A percentile compares a stretch with the other conserved stretches of the same genome.
Conservation (phyloP, 1,139 yeast genomes). For the Debaryomycetaceae sp. region DNA sequence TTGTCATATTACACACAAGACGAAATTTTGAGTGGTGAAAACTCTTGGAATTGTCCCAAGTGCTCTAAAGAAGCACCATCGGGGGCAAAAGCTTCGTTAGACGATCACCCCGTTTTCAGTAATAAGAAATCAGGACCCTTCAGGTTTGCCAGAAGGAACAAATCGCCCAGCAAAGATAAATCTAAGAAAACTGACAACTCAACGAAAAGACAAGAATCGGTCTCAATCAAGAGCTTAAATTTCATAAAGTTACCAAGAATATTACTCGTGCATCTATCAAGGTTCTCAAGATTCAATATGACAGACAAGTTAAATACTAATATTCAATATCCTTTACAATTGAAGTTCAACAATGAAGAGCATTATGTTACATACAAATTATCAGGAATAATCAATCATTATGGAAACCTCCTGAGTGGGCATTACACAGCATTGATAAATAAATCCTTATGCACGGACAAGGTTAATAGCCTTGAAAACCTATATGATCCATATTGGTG, state of each 20-base stretch:
- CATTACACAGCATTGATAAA: conserved; percentile 70
- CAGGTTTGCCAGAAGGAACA: conserved; percentile 31
- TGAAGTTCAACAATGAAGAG: conserved; percentile 45
- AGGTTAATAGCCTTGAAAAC: conserved; percentile 19
- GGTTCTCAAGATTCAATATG: conserved; percentile 52
- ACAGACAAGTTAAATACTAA: conserved; percentile 54
- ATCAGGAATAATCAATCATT: conserved; percentile 65
- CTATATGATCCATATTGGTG: conserved; percentile 51
- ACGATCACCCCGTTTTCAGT: conserved; percentile 38
- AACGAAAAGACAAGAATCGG: conserved; percentile 7
- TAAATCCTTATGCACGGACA: conserved; percentile 36
- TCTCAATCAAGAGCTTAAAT: conserved; percentile 52
- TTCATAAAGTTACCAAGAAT: conserved; percentile 65
- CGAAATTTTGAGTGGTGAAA: conserved; percentile 66
- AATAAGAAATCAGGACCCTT: conserved; percentile 33
- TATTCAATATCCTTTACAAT: conserved; percentile 49
- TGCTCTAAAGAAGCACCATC: conserved; percentile 41
- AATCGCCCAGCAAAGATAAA: conserved; percentile 29
- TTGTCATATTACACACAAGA: conserved; percentile 64
- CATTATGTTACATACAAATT: conserved; percentile 48
- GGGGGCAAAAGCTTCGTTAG: conserved; percentile 15
- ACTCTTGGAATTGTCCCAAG: conserved; percentile 77
- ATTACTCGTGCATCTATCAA: conserved; percentile 60
- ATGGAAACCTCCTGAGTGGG: conserved; percentile 68
- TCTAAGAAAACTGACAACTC: conserved; percentile 3